phyloP scores from a whole-genome alignment of 148 eudicot species.

The Rhododendron kiyosumense region DNA sequence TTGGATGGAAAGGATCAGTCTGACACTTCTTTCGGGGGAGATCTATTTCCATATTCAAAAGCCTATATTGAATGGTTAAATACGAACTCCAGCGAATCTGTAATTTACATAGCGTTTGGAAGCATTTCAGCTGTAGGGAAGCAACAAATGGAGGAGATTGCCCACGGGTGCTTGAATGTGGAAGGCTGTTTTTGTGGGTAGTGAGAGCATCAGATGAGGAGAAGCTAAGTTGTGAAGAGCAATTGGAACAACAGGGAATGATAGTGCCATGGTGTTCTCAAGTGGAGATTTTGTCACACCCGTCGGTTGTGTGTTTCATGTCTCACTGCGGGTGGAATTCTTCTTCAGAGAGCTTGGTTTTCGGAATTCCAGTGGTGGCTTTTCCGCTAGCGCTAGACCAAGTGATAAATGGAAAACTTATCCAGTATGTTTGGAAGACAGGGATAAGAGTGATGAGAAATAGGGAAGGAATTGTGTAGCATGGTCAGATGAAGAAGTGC shows the following conservation, averaged over 20 bases:
- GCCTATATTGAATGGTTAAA: too few species aligned
- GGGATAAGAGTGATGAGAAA: background rate
- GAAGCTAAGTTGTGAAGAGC: background rate
- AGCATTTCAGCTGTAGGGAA: conserved; percentile 17
- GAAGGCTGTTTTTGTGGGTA: conserved; percentile 38
- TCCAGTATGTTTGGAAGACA: background rate
- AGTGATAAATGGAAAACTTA: background rate
- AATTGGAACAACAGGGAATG: conserved; percentile 20
- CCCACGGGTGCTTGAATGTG: conserved; percentile 20
- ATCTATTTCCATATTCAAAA: too few species aligned
- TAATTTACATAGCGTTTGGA: conserved; percentile 48
- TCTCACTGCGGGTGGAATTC: background rate
- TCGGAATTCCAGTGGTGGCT: background rate
- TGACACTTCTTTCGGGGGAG: too few species aligned
- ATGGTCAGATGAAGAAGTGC: background rate
- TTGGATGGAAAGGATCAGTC: too few species aligned
- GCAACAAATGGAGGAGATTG: conserved; percentile 8
- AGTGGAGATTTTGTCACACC: conserved; percentile 16
- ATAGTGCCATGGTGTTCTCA: conserved; percentile 35
- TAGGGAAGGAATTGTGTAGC: background rate
- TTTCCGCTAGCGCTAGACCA: background rate
- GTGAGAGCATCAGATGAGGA: conserved; percentile 18
- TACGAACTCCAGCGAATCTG: conserved; percentile 24
- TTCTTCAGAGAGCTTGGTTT: background rate
- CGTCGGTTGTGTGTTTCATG: too few species aligned